These are phyloP conservation scores for Piromyces sp. DNA, from an alignment of 192 early-diverging fungal genomes.

Conservation along the genomic window DNA sequence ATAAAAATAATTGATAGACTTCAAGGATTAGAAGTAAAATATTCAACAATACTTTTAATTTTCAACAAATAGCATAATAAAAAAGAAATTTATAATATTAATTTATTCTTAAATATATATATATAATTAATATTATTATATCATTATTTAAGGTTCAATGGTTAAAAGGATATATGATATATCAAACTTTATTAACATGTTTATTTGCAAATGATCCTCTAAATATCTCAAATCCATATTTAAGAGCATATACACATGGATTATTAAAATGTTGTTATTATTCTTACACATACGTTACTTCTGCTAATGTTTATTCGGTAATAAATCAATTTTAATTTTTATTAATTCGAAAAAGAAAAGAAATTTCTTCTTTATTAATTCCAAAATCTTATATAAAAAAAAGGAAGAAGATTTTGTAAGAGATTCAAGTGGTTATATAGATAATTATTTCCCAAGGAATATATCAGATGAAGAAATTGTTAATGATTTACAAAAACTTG, in stretches of 20 bases:
- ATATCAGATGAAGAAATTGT: background rate
- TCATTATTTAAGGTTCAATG: background rate
- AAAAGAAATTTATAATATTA: no score
- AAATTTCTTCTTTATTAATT: no score
- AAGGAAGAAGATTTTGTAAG: background rate
- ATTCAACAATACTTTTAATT: no score
- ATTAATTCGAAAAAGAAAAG: no score
- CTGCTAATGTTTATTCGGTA: background rate
- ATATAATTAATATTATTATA: background rate
- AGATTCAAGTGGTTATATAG: background rate
- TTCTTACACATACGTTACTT: background rate
- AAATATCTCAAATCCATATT: background rate
- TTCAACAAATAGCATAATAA: no score
- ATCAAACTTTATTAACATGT: background rate
- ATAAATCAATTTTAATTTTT: no score
- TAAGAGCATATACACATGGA: background rate
- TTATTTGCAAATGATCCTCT: background rate
- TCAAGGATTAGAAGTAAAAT: background rate
- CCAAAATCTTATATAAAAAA: background rate
- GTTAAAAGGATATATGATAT: background rate
- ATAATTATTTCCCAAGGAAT: background rate
- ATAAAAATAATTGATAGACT: background rate
- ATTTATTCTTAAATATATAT: no score
- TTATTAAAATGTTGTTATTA: background rate
- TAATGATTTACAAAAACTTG: background rate